Evolutionary conservation across 129 eudicot genomes (phyloP).

Genomic region (Tanacetum coccineum): DNA sequence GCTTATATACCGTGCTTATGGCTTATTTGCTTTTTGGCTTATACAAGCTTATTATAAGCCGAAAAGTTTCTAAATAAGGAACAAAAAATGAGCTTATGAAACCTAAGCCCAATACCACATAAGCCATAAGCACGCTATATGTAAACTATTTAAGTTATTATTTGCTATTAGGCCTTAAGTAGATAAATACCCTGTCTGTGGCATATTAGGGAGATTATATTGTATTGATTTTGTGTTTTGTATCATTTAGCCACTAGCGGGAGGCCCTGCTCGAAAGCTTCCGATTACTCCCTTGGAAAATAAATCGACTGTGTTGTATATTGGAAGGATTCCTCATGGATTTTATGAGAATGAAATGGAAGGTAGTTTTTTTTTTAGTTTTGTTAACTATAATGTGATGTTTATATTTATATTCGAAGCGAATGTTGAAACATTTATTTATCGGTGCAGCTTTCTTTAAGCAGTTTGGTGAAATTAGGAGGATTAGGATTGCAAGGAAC

Average conservation of each 20-base stretch:
- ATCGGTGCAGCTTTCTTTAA: conserved; percentile 63
- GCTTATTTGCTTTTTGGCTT: not conserved
- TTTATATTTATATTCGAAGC: not conserved
- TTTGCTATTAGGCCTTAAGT: conserved; percentile 16
- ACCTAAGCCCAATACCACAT: no score
- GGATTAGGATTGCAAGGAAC: conserved; percentile 68
- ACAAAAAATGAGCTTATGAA: no score
- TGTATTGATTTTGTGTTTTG: conserved; percentile 16
- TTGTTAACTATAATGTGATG: not conserved
- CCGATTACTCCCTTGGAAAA: conserved; percentile 38
- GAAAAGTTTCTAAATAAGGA: no score
- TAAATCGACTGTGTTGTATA: conserved; percentile 72
- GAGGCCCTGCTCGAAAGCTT: conserved; percentile 74
- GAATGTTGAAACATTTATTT: not conserved
- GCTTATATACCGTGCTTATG: no score
- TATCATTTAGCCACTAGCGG: conserved; percentile 65
- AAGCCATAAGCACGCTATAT: no score
- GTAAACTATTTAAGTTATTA: no score
- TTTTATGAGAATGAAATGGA: conserved; percentile 94
- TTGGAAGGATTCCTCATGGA: conserved; percentile 92
- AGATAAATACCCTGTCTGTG: not conserved
- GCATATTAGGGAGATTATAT: not conserved
- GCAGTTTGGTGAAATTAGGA: conserved; percentile 79
- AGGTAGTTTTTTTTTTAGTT: conserved; percentile 34
- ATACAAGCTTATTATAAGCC: no score